Conservation (phyloP, 768 basidiomycete species). For the Pleurotus tuoliensis region DNA sequence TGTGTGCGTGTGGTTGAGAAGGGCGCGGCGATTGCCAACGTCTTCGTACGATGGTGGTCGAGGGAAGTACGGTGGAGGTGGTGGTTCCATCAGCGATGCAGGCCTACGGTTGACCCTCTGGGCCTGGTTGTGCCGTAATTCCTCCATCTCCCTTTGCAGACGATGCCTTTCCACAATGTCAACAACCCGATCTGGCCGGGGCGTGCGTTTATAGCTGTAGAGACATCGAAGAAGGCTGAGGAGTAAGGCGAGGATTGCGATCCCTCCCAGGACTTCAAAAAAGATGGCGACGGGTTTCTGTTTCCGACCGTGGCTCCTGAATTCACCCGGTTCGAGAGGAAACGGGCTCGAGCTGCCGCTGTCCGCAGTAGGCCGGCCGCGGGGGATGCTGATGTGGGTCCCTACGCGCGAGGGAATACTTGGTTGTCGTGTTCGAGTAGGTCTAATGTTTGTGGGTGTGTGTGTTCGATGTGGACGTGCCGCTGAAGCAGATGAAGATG, state of each 20-base stretch:
- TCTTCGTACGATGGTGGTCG: conserved; percentile 43
- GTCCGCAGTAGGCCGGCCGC: conserved; percentile 9
- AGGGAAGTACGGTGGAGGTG: conserved; percentile 51
- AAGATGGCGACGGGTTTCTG: conserved; percentile 36
- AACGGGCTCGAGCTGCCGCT: too few species aligned
- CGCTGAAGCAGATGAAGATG: conserved; percentile 5
- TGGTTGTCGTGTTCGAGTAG: background rate
- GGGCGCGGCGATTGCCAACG: conserved; percentile 9
- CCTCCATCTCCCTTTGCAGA: conserved; percentile 49
- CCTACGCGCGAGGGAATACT: background rate
- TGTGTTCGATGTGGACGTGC: background rate
- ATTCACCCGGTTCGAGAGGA: conserved; percentile 7
- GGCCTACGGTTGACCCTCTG: conserved; percentile 23
- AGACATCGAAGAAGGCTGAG: conserved; percentile 36
- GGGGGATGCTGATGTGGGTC: conserved; percentile 11
- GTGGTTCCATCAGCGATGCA: conserved; percentile 27
- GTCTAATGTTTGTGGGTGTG: background rate
- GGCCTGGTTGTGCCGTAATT: conserved; percentile 25
- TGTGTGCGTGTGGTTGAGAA: conserved; percentile 4
- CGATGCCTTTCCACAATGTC: conserved; percentile 38
- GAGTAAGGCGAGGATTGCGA: conserved; percentile 31
- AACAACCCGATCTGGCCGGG: conserved; percentile 40
- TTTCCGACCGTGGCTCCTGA: conserved; percentile 9
- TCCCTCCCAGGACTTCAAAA: conserved; percentile 42
- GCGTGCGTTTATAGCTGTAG: conserved; percentile 40